Conservation (phyloP, 1,139 yeast species). For the Suhomyces kunorum region DNA sequence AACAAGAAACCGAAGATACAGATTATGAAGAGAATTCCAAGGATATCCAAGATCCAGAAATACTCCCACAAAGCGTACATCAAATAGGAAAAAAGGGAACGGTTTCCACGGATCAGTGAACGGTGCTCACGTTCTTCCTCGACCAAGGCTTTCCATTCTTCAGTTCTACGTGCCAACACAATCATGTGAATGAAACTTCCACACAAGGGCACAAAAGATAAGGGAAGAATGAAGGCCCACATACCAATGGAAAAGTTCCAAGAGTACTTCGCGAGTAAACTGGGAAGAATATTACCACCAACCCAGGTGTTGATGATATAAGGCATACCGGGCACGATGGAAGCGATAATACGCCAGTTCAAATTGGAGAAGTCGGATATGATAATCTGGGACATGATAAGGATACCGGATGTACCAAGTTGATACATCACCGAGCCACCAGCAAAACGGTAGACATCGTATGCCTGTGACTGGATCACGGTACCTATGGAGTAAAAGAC, state of each 20-base stretch:
- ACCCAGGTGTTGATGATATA: slow-evolving; percentile 29
- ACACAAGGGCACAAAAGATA: slow-evolving; percentile 36
- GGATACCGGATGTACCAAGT: slow-evolving; percentile 25
- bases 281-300: slow-evolving; percentile 21
- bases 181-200: slow-evolving; percentile 37
- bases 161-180: slow-evolving; percentile 34
- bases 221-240: slow-evolving; percentile 45
- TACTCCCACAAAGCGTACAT: slow-evolving; percentile 24
- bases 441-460: slow-evolving; percentile 24
- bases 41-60: slow-evolving; percentile 39
- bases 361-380: slow-evolving; percentile 25
- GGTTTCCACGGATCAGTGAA: slow-evolving; percentile 19
- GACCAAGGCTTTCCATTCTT: slow-evolving; percentile 34
- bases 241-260: slow-evolving; percentile 41
- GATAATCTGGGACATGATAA: slow-evolving; percentile 21
- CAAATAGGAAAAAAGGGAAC: slow-evolving; percentile 9
- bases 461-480: slow-evolving; percentile 26
- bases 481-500: slow-evolving; percentile 27
- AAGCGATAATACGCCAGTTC: slow-evolving; percentile 26
- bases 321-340: slow-evolving; percentile 25
- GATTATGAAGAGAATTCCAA: slow-evolving; percentile 34
- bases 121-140: slow-evolving; percentile 25
- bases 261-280: slow-evolving; percentile 13
- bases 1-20: slow-evolving; percentile 39
- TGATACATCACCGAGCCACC: slow-evolving; percentile 28